Evolutionary conservation across 345 rosid species (phyloP), one percentile per base, ranked within the genome.

Genomic region (Sisymbrium altissimum): DNA sequence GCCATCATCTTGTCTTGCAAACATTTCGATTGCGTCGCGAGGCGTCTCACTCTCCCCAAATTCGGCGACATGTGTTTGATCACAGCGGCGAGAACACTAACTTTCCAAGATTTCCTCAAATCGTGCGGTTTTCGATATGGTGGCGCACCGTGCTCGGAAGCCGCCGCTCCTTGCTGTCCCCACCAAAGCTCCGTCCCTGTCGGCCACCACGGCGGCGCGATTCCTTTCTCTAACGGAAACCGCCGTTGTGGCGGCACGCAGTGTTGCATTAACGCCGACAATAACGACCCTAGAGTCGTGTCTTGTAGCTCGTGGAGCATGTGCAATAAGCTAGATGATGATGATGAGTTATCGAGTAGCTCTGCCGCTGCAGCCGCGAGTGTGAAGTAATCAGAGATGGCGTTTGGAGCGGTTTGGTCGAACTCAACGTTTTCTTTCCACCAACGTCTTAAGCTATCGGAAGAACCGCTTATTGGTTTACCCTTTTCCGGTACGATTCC

Each of bases 181-280:
- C 92, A 86, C 96, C 96, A 84, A 2, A 68, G 1, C 79, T 87
- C 90, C 0, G 12, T 32, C 48, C 92, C 87, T 0, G 80, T 82
- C 0, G 92, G 90, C 92, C 96, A 87, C 96, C 96, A 86, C 0
- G 96, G 90, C 4, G 90, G 96, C 0, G 87, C 80, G 17, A 84
- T 48, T 0, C 89, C 88, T 58, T 53, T 80, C 18, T 84, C 89
- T 5, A 87, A 27, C 0, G 92, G 90, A 64, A 87, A 84, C 55
- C 82, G 72, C 70, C 92, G 72, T 35, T 89, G 89, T 0, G 90
- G 90, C 1, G 92, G 92, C 12, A 36, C 27, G 23, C 89, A 87
- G 59, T 82, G 90, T 67, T 85, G 89, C 83, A 85, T 85, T 1
- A 87, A 81, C n/a, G 92, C 88, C 0, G 96, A 85, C 6, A 88